Evolutionary conservation across 2,329 filamentous ascomycete genomes (phyloP).

Genomic region (Chrysoporthe cubensis): DNA sequence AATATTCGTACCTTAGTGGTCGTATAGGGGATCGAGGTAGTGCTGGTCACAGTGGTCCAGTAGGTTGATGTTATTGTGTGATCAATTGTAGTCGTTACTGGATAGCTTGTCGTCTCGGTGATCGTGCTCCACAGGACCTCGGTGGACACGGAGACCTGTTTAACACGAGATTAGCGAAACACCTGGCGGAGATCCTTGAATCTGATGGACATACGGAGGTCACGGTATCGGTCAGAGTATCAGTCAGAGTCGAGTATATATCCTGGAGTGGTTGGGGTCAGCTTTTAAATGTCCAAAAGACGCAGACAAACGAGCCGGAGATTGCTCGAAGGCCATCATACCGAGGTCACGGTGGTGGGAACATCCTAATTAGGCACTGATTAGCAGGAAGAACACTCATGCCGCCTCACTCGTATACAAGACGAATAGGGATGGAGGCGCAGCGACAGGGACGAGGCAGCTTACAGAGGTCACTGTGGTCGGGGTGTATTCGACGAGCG

Average conservation of each 20-base stretch:
- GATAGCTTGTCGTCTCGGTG: slow-evolving; percentile 1
- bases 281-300: background rate
- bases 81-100: slow-evolving; percentile 15
- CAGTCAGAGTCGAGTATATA: slow-evolving; percentile 7
- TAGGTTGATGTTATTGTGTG: background rate
- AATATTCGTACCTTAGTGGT: background rate
- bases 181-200: too few relatives aligned
- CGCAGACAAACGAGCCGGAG: too few relatives aligned
- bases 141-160: background rate
- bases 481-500: slow-evolving; percentile 4
- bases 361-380: too few relatives aligned
- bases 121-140: background rate
- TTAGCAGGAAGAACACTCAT: too few relatives aligned
- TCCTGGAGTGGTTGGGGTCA: background rate
- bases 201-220: background rate
- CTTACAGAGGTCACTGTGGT: slow-evolving; percentile 13
- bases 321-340: too few relatives aligned
- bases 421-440: background rate
- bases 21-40: background rate
- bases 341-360: too few relatives aligned
- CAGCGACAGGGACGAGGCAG: background rate
- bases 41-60: slow-evolving; percentile 11
- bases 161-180: background rate
- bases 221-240: slow-evolving; percentile 7
- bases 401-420: background rate